A percentile compares a stretch with the other conserved stretches of the same genome.
phyloP scores from a whole-genome alignment of 805 yeast species.

The Lachancea thermotolerans region DNA sequence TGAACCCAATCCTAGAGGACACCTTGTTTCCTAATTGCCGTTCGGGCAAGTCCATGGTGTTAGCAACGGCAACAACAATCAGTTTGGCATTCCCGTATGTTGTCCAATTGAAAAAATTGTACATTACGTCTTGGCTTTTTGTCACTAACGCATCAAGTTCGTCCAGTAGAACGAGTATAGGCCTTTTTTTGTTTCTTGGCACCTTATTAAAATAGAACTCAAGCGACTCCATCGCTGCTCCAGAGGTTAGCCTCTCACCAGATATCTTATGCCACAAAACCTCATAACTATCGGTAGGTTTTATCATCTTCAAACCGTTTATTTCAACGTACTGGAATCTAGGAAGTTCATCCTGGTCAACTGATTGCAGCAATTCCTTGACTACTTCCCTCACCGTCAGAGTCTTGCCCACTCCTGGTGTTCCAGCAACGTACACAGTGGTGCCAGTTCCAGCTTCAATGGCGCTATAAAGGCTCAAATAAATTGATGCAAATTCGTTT shows the following conservation, averaged over 20 bases:
- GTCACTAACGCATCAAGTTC: conserved; percentile 91
- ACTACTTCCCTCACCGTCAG: conserved; percentile 87
- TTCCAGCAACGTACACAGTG: conserved; percentile 87
- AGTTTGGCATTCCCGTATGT: conserved; percentile 70
- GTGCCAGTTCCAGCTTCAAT: conserved; percentile 67
- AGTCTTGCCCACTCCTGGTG: conserved; percentile 97
- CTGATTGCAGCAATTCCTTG: conserved; percentile 48
- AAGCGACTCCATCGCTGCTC: conserved; percentile 57
- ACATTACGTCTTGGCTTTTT: conserved; percentile 72
- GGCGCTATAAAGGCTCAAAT: conserved; percentile 62
- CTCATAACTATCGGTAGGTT: conserved; percentile 79
- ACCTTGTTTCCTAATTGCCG: conserved; percentile 79
- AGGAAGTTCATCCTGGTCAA: conserved; percentile 34
- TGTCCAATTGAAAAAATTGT: conserved; percentile 98
- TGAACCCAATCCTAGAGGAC: conserved; percentile 83
- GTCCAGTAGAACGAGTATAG: conserved; percentile 73
- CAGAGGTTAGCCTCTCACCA: conserved; percentile 50
- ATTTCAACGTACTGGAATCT: conserved; percentile 75
- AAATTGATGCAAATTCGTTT: conserved; percentile 66
- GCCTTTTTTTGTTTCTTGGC: conserved; percentile 30
- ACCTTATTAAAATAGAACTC: conserved; percentile 59
- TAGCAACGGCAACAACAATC: conserved; percentile 88
- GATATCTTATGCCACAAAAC: conserved; percentile 70
- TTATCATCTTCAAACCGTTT: conserved; percentile 79
- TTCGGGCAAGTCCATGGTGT: conserved; percentile 96